Base-by-base conservation (phyloP, 805 yeast genomes). In the Pichia deserticola region DNA sequence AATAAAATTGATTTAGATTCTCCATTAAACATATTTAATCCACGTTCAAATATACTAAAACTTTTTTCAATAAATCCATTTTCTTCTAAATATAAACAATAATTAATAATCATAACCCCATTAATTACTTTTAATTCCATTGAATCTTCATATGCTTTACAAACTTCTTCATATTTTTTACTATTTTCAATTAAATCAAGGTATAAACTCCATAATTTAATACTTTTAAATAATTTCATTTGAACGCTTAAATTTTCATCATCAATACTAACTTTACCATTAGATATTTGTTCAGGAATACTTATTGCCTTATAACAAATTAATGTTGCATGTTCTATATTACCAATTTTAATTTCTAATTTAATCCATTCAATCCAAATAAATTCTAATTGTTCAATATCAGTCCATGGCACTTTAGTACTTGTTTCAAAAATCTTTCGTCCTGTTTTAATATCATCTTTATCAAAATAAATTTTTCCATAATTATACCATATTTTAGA, bases 301-400 rank as follows among this genome's bases (percentile, higher is more conserved):
- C 54, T 57, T 5, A 74, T 53, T 0, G 74, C 66, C 25, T 56
- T 56, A 51, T 70, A 68, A 1, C 74, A 51, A 5, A 74, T 62
- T 0, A 57, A 50, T 5, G 73, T 44, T 0, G 79, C 66, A 37
- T 54, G 61, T 12, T 59, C 76, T 25, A 79, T 63, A 47, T 80
- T 72, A 27, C 71, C 77, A 15, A 68, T 65, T 28, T 75, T 67
- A 33, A 86, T 58, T 51, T 83, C 84, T 65, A 79, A 67, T 50
- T 85, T 85, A 6, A 84, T 72, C 96, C 97, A 90, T 15, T 74
- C 75, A n/a, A 78, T 68, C 77, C 89, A 86, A 7, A 90, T 63
- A 3, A 75, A 75, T 2, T 82, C 86, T 25, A 89, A 65, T 52
- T 89, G 96, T 27, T 78, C 77, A 0, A 79, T 66, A 13, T 73